Conservation (phyloP, 2,329 filamentous ascomycete species). For the Pseudocercospora crystallina region DNA sequence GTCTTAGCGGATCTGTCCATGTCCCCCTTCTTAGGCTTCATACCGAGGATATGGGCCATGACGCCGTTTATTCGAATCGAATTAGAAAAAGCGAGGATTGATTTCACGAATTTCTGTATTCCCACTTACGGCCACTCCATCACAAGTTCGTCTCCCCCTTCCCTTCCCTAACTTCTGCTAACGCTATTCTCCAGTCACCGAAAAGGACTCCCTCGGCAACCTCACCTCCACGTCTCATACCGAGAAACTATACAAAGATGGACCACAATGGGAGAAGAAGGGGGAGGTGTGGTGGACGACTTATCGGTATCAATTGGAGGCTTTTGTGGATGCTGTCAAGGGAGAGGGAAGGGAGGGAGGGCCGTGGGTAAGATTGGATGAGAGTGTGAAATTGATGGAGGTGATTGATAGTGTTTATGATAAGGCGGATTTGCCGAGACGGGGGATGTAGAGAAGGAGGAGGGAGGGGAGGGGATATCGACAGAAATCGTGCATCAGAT, state of each 20-base stretch:
- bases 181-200: not conserved
- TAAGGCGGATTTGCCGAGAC: constrained; percentile 28
- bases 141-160: constrained; percentile 5
- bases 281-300: constrained; percentile 36
- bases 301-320: constrained; percentile 39
- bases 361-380: constrained; percentile 34
- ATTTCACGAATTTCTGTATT: constrained; percentile 9
- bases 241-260: constrained; percentile 11
- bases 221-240: constrained; percentile 9
- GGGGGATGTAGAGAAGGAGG: too few species aligned
- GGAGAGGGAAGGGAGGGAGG: constrained; percentile 22
- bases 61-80: constrained; percentile 4
- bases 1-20: constrained; percentile 2
- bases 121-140: constrained; percentile 12
- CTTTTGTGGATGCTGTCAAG: constrained; percentile 36
- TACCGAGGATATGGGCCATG: constrained; percentile 4
- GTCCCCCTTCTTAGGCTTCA: constrained; percentile 11
- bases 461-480: too few species aligned
- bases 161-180: too few species aligned
- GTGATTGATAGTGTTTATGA: constrained; percentile 38
- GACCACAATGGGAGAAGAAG: constrained; percentile 15
- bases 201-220: constrained; percentile 5
- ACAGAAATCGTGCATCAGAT: too few species aligned
- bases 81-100: constrained; percentile 15
- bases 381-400: constrained; percentile 39